Percentiles rank a stretch among this genome's conserved stretches.
Evolutionary conservation across 2,329 filamentous ascomycete species (phyloP).

Genomic region (Verticillium longisporum): DNA sequence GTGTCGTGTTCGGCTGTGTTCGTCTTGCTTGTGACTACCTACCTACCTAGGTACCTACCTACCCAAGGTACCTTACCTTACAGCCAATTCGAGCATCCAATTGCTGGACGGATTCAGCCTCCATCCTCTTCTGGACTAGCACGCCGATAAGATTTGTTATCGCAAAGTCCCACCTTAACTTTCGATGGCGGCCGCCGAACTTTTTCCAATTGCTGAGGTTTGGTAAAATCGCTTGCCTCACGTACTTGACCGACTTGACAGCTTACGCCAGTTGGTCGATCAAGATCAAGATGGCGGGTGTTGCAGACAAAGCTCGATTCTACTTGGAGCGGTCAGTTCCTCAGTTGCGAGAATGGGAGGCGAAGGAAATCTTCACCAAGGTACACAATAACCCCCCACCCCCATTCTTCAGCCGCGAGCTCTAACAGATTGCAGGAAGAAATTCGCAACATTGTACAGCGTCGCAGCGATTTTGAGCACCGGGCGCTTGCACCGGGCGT

Average conservation of each 20-base stretch:
- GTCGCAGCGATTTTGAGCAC: conserved; percentile 90
- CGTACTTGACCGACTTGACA: not conserved
- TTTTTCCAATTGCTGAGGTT: not conserved
- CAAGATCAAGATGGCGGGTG: conserved; percentile 59
- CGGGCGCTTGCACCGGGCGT: conserved; percentile 77
- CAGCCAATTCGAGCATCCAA: not conserved
- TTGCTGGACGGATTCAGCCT: not conserved
- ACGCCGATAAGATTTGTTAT: not conserved
- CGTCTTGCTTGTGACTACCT: not conserved
- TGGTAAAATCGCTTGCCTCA: not conserved
- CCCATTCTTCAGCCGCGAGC: not conserved
- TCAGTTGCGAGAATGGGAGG: conserved; percentile 85
- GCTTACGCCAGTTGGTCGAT: not conserved
- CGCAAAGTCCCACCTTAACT: not conserved
- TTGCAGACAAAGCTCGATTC: conserved; percentile 91
- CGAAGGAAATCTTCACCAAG: conserved; percentile 83
- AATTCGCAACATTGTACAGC: conserved; percentile 80
- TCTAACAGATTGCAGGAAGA: conserved; percentile 56
- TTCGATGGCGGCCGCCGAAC: not conserved
- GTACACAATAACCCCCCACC: conserved; percentile 32
- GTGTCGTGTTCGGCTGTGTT: not conserved
- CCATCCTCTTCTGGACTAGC: not conserved
- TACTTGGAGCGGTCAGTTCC: conserved; percentile 89
- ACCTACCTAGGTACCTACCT: too few species aligned
- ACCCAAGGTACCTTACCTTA: too few species aligned